A percentile compares a stretch with the other conserved stretches of the same genome.
Conservation (phyloP, 257 asterid species). For the Penstemon davidsonii region DNA sequence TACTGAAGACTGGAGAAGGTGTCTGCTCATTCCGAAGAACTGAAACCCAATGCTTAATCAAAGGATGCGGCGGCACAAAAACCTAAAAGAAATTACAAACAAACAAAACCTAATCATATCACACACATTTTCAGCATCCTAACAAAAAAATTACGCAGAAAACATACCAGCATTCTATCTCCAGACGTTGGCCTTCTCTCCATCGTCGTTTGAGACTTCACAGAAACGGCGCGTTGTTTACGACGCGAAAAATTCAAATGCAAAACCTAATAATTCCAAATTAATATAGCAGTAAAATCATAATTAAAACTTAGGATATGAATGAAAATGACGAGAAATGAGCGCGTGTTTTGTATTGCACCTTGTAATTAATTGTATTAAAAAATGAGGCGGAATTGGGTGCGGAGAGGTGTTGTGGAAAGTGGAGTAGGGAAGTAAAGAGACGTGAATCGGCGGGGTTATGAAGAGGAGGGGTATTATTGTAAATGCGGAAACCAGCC, state of each 20-base stretch:
- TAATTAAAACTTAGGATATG: constrained; percentile 1
- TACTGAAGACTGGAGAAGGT: constrained; percentile 82
- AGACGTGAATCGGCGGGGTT: constrained; percentile 31
- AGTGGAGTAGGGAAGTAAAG: constrained; percentile 28
- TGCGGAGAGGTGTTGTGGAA: constrained; percentile 43
- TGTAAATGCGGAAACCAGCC: constrained; percentile 32
- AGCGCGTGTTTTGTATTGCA: constrained; percentile 9
- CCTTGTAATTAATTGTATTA: constrained; percentile 32
- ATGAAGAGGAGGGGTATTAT: constrained; percentile 27
- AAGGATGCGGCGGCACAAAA: constrained; percentile 94
- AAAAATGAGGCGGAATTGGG: constrained; percentile 34
- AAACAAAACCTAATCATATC: constrained; percentile 12
- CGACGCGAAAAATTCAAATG: constrained; percentile 19
- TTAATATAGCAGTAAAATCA: background rate
- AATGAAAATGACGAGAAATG: constrained; percentile 1
- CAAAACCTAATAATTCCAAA: constrained; percentile 34
- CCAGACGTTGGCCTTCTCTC: constrained; percentile 52
- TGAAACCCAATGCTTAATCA: constrained; percentile 96
- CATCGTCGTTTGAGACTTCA: constrained; percentile 50
- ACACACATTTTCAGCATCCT: background rate
- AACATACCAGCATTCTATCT: constrained; percentile 79
- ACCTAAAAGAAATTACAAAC: constrained; percentile 46
- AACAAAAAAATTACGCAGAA: background rate
- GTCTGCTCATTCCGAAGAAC: constrained; percentile 93
- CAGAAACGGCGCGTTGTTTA: constrained; percentile 38